Conservation (phyloP, 2,329 filamentous ascomycete species). For the Fusarium sulawesiense region DNA sequence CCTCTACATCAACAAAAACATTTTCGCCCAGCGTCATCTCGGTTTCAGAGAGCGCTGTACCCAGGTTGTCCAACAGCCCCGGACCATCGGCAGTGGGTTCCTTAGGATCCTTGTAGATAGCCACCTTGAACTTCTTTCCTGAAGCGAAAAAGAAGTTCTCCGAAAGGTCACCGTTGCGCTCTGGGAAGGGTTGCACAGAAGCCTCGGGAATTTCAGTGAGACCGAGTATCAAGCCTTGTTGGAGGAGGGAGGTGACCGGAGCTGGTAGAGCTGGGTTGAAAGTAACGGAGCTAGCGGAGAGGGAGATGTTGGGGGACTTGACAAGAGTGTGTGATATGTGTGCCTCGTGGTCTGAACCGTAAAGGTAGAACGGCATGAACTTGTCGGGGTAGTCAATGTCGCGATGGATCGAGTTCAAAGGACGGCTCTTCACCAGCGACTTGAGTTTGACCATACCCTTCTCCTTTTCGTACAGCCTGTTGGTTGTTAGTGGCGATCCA, state of each 20-base stretch:
- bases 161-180: constrained; percentile 11
- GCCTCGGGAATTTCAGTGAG: constrained; percentile 50
- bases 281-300: constrained; percentile 45
- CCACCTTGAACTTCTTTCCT: constrained; percentile 10
- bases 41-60: constrained; percentile 2
- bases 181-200: constrained; percentile 54
- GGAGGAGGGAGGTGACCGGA: constrained; percentile 22
- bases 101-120: constrained; percentile 31
- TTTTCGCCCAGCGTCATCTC: constrained; percentile 22
- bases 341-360: constrained; percentile 50
- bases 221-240: constrained; percentile 45
- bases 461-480: constrained; percentile 34
- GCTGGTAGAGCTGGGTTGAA: constrained; percentile 22
- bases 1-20: constrained; percentile 40
- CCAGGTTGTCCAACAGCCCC: constrained; percentile 3
- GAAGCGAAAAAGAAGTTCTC: constrained; percentile 33
- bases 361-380: constrained; percentile 60
- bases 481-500: not conserved
- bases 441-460: constrained; percentile 42
- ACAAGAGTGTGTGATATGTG: constrained; percentile 59
- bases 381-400: constrained; percentile 50
- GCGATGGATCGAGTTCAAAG: constrained; percentile 51
- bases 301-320: constrained; percentile 55
- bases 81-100: constrained; percentile 6
- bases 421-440: constrained; percentile 48